Conservation (phyloP, 176 grass and related monocot species). For the Canna indica region DNA sequence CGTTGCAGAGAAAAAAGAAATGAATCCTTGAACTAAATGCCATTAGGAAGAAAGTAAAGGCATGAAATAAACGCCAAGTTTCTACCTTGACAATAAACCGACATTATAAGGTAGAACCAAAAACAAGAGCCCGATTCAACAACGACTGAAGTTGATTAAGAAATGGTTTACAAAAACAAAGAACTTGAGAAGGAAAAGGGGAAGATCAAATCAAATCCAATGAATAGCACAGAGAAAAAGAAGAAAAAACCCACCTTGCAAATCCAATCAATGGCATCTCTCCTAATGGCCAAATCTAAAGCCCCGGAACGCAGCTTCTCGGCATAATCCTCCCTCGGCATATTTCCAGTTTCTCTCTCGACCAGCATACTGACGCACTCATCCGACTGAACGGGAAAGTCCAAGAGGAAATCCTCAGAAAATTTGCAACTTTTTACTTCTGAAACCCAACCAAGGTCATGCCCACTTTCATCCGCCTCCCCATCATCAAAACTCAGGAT, state of each 20-base stretch:
- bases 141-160: too few relatives aligned
- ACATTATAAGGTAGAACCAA: too few relatives aligned
- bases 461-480: slow-evolving; percentile 24
- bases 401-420: slow-evolving; percentile 34
- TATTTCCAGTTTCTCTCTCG: slow-evolving; percentile 46
- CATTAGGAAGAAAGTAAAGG: too few relatives aligned
- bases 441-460: slow-evolving; percentile 17
- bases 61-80: too few relatives aligned
- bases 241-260: slow-evolving; percentile 59
- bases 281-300: slow-evolving; percentile 57
- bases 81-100: too few relatives aligned
- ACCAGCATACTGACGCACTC: slow-evolving; percentile 54
- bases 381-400: slow-evolving; percentile 53
- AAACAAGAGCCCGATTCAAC: too few relatives aligned
- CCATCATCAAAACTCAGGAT: slow-evolving; percentile 63
- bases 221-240: not conserved
- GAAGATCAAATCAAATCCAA: too few relatives aligned
- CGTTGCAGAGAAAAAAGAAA: too few relatives aligned
- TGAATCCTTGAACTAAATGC: too few relatives aligned
- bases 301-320: slow-evolving; percentile 52
- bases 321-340: slow-evolving; percentile 55
- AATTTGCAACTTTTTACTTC: slow-evolving; percentile 18
- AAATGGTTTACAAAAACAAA: too few relatives aligned
- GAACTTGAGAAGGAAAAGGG: too few relatives aligned
- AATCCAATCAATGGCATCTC: slow-evolving; percentile 80